Evolutionary conservation across 2,329 filamentous ascomycete genomes (phyloP).

Genomic region (Aureobasidium sp.): DNA sequence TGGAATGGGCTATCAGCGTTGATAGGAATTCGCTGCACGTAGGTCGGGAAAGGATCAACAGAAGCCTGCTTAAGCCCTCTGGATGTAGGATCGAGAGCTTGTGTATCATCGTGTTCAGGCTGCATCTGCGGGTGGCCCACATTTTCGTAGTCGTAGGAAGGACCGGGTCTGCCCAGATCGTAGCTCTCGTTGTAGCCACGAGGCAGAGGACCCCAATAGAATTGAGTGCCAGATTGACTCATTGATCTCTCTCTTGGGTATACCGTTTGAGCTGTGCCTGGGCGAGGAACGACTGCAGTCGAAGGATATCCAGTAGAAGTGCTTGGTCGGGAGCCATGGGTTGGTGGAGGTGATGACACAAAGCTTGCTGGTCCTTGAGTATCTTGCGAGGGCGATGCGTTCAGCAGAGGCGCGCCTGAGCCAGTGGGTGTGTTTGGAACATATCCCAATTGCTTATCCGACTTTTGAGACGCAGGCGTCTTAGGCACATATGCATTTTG

Average conservation of each 20-base stretch:
- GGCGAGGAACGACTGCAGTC: neutral
- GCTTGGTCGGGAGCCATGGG: neutral
- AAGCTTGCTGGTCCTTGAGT: neutral
- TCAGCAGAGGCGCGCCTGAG: neutral
- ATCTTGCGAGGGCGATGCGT: neutral
- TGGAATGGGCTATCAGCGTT: neutral
- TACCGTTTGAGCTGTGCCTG: neutral
- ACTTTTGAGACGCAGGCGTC: neutral
- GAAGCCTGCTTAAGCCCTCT: neutral
- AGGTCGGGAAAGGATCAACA: neutral
- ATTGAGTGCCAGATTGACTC: neutral
- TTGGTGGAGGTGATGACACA: neutral
- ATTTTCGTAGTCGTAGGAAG: constrained; percentile 4
- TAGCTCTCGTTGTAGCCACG: neutral
- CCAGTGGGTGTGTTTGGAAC: neutral
- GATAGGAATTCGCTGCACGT: neutral
- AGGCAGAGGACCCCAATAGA: neutral
- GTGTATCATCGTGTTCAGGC: neutral
- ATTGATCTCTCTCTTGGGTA: neutral
- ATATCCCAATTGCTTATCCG: neutral
- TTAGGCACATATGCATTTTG: neutral
- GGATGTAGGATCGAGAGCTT: neutral
- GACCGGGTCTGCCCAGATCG: neutral
- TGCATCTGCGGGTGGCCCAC: neutral
- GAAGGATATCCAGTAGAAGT: neutral